These are phyloP conservation scores for Waitea zeae DNA, from an alignment of 1,284 basidiomycete species.

Conservation along the genomic window DNA sequence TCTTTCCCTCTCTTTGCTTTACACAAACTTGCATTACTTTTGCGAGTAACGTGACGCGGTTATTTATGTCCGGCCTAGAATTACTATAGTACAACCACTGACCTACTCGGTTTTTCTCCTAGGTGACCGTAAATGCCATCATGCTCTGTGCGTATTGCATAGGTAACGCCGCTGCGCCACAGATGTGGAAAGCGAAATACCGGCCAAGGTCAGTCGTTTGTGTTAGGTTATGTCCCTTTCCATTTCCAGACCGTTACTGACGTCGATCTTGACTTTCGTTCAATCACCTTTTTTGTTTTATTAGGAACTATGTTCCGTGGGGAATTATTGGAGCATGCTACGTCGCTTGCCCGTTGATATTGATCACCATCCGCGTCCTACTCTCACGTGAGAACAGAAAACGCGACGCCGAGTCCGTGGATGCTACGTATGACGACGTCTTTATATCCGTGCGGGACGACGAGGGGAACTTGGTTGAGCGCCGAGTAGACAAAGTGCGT, in stretches of 20 bases:
- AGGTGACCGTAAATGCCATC: constrained; percentile 47
- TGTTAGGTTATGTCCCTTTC: too few species aligned
- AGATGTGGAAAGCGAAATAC: constrained; percentile 58
- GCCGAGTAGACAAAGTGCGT: too few species aligned
- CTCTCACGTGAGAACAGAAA: constrained; percentile 49
- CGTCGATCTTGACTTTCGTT: too few species aligned
- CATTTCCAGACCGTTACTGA: too few species aligned
- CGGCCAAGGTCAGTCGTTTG: too few species aligned
- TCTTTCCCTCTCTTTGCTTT: not conserved
- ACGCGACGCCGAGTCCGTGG: too few species aligned
- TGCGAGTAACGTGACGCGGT: too few species aligned
- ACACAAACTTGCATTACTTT: too few species aligned
- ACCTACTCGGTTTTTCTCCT: too few species aligned
- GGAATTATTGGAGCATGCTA: constrained; percentile 45
- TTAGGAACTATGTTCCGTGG: constrained; percentile 48
- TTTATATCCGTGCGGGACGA: constrained; percentile 34
- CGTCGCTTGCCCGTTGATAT: constrained; percentile 23
- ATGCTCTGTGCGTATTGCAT: constrained; percentile 56
- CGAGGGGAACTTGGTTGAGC: too few species aligned
- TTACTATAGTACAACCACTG: too few species aligned
- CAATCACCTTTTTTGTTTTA: not conserved
- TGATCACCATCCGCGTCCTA: constrained; percentile 35
- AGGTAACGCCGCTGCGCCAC: constrained; percentile 53
- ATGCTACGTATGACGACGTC: constrained; percentile 28
- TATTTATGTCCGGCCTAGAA: too few species aligned